These are phyloP conservation scores for Cladorrhinum sp. DNA, from an alignment of 2,329 filamentous ascomycete species.

Conservation along the genomic window DNA sequence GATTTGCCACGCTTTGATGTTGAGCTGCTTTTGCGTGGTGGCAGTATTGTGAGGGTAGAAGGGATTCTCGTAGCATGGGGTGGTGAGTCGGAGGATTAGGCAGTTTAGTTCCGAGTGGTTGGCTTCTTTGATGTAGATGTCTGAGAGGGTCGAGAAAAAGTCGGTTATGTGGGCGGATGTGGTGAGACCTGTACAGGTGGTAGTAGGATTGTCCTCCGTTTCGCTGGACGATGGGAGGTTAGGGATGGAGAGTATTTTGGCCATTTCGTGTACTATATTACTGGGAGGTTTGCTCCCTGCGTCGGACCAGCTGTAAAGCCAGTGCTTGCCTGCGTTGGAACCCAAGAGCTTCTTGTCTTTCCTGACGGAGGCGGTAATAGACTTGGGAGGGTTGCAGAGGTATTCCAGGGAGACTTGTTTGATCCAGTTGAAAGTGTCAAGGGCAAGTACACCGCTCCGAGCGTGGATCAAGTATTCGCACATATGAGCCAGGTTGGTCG, in stretches of 20 bases:
- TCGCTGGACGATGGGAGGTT: not conserved
- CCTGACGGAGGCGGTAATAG: conserved; percentile 28
- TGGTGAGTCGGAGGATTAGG: no score
- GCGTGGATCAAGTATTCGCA: not conserved
- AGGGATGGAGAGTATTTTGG: not conserved
- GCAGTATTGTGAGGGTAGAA: no score
- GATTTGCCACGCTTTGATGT: not conserved
- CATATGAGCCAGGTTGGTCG: conserved; percentile 22
- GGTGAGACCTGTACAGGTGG: no score
- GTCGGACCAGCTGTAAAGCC: conserved; percentile 21
- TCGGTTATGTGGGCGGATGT: not conserved
- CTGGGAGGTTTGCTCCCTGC: not conserved
- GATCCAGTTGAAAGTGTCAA: conserved; percentile 21
- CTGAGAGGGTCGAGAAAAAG: not conserved
- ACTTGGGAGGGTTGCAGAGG: conserved; percentile 24
- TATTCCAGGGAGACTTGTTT: conserved; percentile 25
- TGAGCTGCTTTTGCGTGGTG: no score
- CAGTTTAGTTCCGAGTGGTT: not conserved
- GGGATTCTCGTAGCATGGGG: no score
- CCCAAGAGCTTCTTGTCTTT: conserved; percentile 25
- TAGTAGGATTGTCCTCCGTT: no score
- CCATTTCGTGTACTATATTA: not conserved
- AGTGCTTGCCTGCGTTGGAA: conserved; percentile 33
- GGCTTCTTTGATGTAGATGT: not conserved
- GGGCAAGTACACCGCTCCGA: conserved; percentile 19